Evolutionary conservation across 495 filamentous ascomycete species (phyloP), one percentile per base, ranked within the genome.

Genomic region (Rostrohypoxylon terebratum): DNA sequence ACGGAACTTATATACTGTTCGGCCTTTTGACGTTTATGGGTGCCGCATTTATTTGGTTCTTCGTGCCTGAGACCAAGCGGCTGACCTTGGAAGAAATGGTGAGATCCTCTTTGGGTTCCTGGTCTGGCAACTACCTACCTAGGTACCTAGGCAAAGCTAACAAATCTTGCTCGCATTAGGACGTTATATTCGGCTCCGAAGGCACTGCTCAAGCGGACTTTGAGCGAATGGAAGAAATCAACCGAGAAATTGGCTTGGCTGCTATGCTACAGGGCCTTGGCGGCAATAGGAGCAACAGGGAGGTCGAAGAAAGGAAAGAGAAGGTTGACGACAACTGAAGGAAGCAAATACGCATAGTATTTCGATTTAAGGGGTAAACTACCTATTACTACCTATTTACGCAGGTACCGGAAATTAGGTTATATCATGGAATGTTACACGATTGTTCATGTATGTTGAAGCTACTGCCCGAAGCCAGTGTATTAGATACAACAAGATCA

Each of bases 1-100:
- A 90, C 80, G 92, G 92, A 64, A 93, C 92, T 8, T 94, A 92
- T 72, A 89, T 94, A 66, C 86, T 95, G 74, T 95, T 95, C 73
- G 92, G 91, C 0, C 71, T 90, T 6, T 82, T 94, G 60, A 92
- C 89, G 65, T 88, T 89, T 61, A 69, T 90, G 6, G 92, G 90
- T 23, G 89, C 89, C 1, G 81, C 83, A n/a, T 94, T 93, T 67
- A 86, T 93, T 44, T 93, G 82, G 82, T 92, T 91, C 81, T 89
- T 90, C 63, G 87, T 94, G 34, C 91, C 90, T 0, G 91, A 93
- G 82, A 93, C 90, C 1, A 93, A 92, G 81, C 79, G 90, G 45
- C 82, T 92, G 16, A 76, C 86, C 78, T 55, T 85, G 48, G 73
- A 88, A 75, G 87, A 88, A 71, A 87, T 88, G 86, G 85, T 87